Percentiles rank a stretch among this genome's conserved stretches.
Evolutionary conservation across 176 grass and related monocot genomes (phyloP).

Genomic region (Hsuehochloa calcarea): DNA sequence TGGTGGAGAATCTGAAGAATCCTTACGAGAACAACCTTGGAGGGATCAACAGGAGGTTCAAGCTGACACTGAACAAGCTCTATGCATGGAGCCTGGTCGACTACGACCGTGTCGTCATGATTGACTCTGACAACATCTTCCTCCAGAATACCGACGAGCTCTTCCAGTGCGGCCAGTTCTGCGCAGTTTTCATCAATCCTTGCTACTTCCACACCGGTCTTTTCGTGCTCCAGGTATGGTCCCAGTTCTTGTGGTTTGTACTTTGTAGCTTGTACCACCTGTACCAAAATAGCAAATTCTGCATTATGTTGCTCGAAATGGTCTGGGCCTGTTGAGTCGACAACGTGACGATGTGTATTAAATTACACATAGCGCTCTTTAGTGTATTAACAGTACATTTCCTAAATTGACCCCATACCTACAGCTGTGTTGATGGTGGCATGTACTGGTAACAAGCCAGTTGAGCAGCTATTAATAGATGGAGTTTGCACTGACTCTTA

Average conservation of each 20-base stretch:
- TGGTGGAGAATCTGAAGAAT: constrained; percentile 87
- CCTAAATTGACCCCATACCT: neutral
- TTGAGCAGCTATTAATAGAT: constrained; percentile 2
- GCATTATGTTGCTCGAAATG: constrained; percentile 7
- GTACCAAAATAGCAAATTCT: neutral
- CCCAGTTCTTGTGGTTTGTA: neutral
- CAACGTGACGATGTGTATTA: neutral
- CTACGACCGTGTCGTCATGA: constrained; percentile 93
- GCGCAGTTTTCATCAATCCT: constrained; percentile 96
- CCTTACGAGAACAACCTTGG: constrained; percentile 82
- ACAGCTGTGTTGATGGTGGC: constrained; percentile 1
- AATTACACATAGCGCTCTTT: neutral
- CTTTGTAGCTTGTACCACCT: neutral
- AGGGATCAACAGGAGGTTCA: constrained; percentile 81
- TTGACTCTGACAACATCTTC: constrained; percentile 95
- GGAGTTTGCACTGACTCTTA: neutral
- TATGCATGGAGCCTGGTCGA: constrained; percentile 87
- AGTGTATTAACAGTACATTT: neutral
- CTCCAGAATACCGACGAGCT: constrained; percentile 90
- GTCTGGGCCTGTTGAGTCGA: neutral
- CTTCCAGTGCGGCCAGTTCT: constrained; percentile 95
- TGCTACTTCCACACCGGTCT: constrained; percentile 98
- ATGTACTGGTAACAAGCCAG: neutral
- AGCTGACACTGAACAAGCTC: constrained; percentile 93
- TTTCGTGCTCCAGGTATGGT: constrained; percentile 86